phyloP scores from a whole-genome alignment of 176 grass and related monocot genomes.

The Triticum timopheevii region DNA sequence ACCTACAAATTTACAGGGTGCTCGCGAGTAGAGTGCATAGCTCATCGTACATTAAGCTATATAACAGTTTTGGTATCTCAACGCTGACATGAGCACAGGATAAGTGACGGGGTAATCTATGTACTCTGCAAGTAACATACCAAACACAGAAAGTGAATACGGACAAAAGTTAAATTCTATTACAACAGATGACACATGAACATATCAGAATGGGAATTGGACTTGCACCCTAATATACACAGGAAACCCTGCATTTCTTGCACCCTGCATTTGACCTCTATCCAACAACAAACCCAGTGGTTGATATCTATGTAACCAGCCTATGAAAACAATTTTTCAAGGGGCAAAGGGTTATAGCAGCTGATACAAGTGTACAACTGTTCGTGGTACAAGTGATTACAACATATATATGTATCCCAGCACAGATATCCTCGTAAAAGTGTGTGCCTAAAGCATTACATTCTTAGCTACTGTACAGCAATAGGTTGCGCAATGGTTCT shows the following conservation, averaged over 20 bases:
- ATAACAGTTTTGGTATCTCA: too few relatives aligned
- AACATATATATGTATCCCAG: constrained; percentile 15
- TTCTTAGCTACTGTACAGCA: constrained; percentile 44
- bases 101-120: too few relatives aligned
- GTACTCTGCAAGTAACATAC: background rate
- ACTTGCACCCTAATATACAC: background rate
- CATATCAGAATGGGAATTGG: background rate
- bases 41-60: too few relatives aligned
- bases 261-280: constrained; percentile 19
- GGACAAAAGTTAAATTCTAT: background rate
- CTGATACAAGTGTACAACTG: constrained; percentile 13
- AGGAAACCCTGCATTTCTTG: background rate
- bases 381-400: constrained; percentile 19
- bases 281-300: background rate
- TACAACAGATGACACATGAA: background rate
- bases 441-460: constrained; percentile 24
- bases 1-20: too few relatives aligned
- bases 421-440: background rate
- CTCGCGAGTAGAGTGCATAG: too few relatives aligned
- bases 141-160: background rate
- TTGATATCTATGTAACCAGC: background rate
- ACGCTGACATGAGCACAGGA: too few relatives aligned
- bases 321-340: background rate
- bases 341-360: constrained; percentile 17
- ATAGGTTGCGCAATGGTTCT: constrained; percentile 16